Evolutionary conservation across 73 alveolate species (phyloP).

Genomic region (Diophrys appendiculata): DNA sequence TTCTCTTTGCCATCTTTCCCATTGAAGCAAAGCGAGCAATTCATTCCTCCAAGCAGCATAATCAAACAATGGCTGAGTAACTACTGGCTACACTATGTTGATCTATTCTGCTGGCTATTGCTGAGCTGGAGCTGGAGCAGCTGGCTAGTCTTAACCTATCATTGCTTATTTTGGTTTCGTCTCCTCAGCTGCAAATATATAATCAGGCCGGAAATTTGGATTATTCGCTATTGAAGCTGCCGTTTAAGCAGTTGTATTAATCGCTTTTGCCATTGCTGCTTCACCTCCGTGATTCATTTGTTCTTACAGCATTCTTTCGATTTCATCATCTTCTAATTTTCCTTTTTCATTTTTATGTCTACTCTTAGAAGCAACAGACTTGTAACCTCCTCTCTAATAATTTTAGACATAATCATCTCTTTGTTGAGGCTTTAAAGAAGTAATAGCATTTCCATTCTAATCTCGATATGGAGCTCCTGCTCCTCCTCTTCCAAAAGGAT

Average conservation of each 20-base stretch:
- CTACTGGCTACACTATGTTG: constrained; percentile 14
- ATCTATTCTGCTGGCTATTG: constrained; percentile 3
- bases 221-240: constrained; percentile 49
- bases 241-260: constrained; percentile 29
- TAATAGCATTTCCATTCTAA: constrained; percentile 54
- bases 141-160: neutral
- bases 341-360: neutral
- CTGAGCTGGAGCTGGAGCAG: constrained; percentile 15
- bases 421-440: constrained; percentile 37
- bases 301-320: neutral
- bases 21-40: constrained; percentile 41
- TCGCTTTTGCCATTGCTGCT: constrained; percentile 12
- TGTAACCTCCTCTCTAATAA: neutral
- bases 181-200: constrained; percentile 25
- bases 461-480: constrained; percentile 67
- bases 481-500: constrained; percentile 72
- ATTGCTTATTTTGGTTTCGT: constrained; percentile 30
- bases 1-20: constrained; percentile 62
- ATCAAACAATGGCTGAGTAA: constrained; percentile 35
- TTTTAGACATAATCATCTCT: constrained; percentile 27
- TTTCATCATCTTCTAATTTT: neutral
- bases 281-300: neutral
- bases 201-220: constrained; percentile 42
- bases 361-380: neutral
- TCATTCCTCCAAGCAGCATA: constrained; percentile 54